Evolutionary conservation across 2,329 filamentous ascomycete genomes (phyloP), one percentile per base, ranked within the genome.

Genomic region (Xylariales sp.): DNA sequence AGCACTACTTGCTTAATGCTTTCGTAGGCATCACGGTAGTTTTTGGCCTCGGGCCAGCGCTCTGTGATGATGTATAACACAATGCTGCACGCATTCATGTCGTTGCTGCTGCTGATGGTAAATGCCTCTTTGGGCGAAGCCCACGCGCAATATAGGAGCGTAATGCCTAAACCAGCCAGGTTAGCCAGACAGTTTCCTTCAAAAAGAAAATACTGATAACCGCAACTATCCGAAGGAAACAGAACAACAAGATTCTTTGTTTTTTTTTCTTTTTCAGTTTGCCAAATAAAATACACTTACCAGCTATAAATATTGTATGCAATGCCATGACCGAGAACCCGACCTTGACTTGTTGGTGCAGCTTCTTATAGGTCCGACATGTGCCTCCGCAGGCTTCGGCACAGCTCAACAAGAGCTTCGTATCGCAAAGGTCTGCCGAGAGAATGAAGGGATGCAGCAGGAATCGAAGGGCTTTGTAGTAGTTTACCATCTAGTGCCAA

Each of bases 61-160:
- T 55, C 51, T 11, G 52, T 47, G 10, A 55, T 45, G 23, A 53
- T 49, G 18, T 48, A 49, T 3, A 53, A 39, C 3, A 53, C 45
- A 15, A 45, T 50, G 18, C 46, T 49, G 27, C 49, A 53, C n/a
- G 52, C 53, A 27, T 52, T 46, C 18, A 57, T 53, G 27, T 55
- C 50, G 13, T 53, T 55, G 14, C 46, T 40, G n/a, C 46, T 47
- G 5, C 36, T 42, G 27, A 46, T 47, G 14, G 31, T 48, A 28
- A 49, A 49, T 5, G 54, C 32, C 11, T 49, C 44, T 8, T 44
- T 40, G 8, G 44, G 48, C 11, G 46, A 46, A 1, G 43, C 44
- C 55, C 55, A 61, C 14, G 49, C 45, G 34, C 55, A 56, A 39
- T 59, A 61, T 8, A 59, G 43, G 13, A 61, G 45, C 4, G 55